Conservation (phyloP, 108 stramenopile genomes). For the Cylindrotheca closterium region DNA sequence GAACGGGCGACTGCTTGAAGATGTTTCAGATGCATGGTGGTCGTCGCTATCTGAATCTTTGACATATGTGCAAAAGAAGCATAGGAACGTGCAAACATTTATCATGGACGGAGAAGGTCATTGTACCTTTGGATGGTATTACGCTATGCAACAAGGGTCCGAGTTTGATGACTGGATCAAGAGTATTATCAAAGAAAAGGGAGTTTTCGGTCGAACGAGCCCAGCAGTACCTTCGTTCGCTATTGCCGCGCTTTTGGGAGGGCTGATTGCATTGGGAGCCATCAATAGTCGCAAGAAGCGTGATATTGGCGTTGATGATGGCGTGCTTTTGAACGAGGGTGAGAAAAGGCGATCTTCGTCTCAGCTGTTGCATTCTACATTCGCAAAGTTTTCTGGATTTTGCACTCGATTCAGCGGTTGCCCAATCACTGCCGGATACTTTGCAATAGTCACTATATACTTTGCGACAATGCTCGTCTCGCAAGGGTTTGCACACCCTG, state of each 20-base stretch:
- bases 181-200: slow-evolving; percentile 35
- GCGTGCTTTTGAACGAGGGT: background rate
- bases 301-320: background rate
- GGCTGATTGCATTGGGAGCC: background rate
- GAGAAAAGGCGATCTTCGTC: background rate
- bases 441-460: slow-evolving; percentile 28
- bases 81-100: slow-evolving; percentile 41
- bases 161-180: slow-evolving; percentile 39
- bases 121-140: slow-evolving; percentile 55
- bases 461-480: slow-evolving; percentile 32
- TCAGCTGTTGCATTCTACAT: background rate
- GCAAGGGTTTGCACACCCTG: slow-evolving; percentile 45
- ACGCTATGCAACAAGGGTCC: slow-evolving; percentile 41
- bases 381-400: background rate
- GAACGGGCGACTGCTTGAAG: slow-evolving; percentile 6
- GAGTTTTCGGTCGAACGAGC: slow-evolving; percentile 8
- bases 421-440: slow-evolving; percentile 31
- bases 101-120: slow-evolving; percentile 52
- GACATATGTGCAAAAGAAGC: slow-evolving; percentile 31
- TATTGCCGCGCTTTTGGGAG: slow-evolving; percentile 1
- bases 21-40: slow-evolving; percentile 35
- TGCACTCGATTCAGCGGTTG: background rate
- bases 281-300: background rate
- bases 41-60: slow-evolving; percentile 27
- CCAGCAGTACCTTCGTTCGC: slow-evolving; percentile 27